Evolutionary conservation across 106 monocot species (phyloP), one percentile per base, ranked within the genome.

Genomic region (Agapanthus africanus): DNA sequence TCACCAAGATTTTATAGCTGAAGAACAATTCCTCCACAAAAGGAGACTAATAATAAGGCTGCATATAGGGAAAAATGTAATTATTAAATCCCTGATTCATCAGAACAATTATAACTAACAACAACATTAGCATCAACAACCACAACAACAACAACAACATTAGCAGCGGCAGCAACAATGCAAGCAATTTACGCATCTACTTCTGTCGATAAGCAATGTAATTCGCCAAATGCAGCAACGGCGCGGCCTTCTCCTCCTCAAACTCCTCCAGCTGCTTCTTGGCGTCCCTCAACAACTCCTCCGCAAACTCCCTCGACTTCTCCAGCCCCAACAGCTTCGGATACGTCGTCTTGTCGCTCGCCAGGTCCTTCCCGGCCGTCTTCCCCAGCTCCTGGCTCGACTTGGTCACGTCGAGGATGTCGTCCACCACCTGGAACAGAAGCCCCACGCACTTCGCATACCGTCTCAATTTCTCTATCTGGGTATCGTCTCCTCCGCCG

Each of bases 351-450:
- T 94, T 94, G 19, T 94, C 90, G 16, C 66, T 78, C 5, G 73
- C 87, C 71, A 90, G 39, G 44, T 94, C 93, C 69, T 94, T 94
- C 54, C 87, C 90, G 3, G 90, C 90, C 22, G 93, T 94, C 73
- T 94, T 90, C 54, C 90, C 93, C 39, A 94, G 67, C 68, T 90
- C 90, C 63, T 86, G 57, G 40, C 90, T 82, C 11, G 84, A 82
- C 65, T 82, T 84, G 26, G 89, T 90, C 21, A 90, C 75, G 26
- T 94, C 93, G 10, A 94, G 76, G 16, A 94, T 90, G 33, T 94
- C 93, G 35, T 94, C 93, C 21, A 94, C 93, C 25, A 94, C 90
- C 69, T 94, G 93, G 52, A 94, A 94, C 72, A 94, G 65, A 66
- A 94, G 34, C 27, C 93, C 90, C 31, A 94, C 80, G 38, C 78